Percentiles rank a stretch among this genome's conserved stretches.
phyloP scores from a whole-genome alignment of 2,329 filamentous ascomycete species.

The Colletotrichum simmondsii region DNA sequence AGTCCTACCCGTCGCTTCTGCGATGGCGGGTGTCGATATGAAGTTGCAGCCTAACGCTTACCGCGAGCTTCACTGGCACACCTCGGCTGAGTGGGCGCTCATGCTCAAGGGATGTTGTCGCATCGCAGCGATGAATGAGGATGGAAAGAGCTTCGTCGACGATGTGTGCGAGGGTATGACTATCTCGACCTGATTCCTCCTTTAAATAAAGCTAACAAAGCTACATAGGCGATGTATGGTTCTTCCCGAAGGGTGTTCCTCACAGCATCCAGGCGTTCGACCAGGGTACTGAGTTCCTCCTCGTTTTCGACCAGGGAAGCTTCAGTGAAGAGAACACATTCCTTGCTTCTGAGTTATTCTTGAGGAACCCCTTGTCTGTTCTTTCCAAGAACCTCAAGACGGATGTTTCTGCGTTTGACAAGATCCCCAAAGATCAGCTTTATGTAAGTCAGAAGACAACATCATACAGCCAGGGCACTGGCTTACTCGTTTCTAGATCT shows the following conservation, averaged over 20 bases:
- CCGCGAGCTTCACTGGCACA: constrained; percentile 73
- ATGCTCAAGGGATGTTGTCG: constrained; percentile 65
- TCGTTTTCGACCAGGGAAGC: constrained; percentile 68
- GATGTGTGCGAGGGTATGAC: constrained; percentile 47
- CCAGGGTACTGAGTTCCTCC: constrained; percentile 66
- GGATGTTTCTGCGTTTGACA: constrained; percentile 57
- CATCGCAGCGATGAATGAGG: constrained; percentile 62
- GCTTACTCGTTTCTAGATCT: constrained; percentile 46
- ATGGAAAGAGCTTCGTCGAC: constrained; percentile 59
- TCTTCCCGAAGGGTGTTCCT: constrained; percentile 61
- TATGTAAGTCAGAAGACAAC: constrained; percentile 42
- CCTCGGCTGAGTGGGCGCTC: constrained; percentile 62
- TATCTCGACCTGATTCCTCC: rapidly evolving
- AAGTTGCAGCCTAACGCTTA: constrained; percentile 66
- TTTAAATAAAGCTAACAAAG: background rate
- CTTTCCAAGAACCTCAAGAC: constrained; percentile 65
- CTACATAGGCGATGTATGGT: constrained; percentile 63
- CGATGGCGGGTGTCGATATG: constrained; percentile 71
- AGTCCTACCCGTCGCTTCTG: constrained; percentile 59
- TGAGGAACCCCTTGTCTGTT: constrained; percentile 62
- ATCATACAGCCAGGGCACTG: rapidly evolving
- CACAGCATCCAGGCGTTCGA: constrained; percentile 66
- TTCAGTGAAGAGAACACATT: constrained; percentile 71
- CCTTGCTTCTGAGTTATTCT: constrained; percentile 64
- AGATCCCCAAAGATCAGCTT: constrained; percentile 58